These are phyloP conservation scores for Pichia heedii DNA, from an alignment of 805 yeast species.

Conservation along the genomic window DNA sequence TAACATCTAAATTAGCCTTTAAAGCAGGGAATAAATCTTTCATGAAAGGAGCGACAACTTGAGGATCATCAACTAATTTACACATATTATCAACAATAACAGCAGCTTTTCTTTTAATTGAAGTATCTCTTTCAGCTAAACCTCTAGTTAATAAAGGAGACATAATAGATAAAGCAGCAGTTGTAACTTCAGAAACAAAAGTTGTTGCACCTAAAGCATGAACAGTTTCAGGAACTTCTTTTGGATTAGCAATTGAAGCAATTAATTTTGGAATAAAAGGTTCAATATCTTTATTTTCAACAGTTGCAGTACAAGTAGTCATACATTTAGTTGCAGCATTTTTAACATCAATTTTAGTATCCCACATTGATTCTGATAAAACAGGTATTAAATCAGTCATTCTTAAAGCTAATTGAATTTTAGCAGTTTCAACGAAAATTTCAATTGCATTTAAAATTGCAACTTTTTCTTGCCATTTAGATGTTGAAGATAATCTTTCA, in stretches of 20 bases:
- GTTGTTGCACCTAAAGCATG: conserved; percentile 99
- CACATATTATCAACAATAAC: conserved; percentile 99
- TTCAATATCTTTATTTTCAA: conserved; percentile 99
- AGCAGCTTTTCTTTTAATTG: conserved; percentile 99
- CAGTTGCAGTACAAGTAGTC: conserved; percentile 93
- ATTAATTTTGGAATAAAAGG: conserved; percentile 97
- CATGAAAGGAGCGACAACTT: conserved; percentile 99
- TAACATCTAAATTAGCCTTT: conserved; percentile 86
- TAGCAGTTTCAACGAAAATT: conserved; percentile 86
- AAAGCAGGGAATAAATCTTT: conserved; percentile 91
- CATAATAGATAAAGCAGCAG: conserved; percentile 99
- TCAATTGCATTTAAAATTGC: conserved; percentile 80
- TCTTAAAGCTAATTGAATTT: conserved; percentile 93
- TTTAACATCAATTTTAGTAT: conserved; percentile 97
- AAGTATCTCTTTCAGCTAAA: conserved; percentile 98
- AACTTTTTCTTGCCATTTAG: conserved; percentile 98
- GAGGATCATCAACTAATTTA: conserved; percentile 99
- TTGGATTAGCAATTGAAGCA: conserved; percentile 93
- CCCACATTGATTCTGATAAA: conserved; percentile 99
- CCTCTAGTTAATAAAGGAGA: conserved; percentile 98
- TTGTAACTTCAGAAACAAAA: conserved; percentile 98
- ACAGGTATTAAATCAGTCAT: conserved; percentile 99
- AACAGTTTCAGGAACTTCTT: conserved; percentile 97
- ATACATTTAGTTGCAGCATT: conserved; percentile 92
- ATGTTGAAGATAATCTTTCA: conserved; percentile 54